phyloP scores from a whole-genome alignment of 306 rosid species.

The Dryas octopetala region DNA sequence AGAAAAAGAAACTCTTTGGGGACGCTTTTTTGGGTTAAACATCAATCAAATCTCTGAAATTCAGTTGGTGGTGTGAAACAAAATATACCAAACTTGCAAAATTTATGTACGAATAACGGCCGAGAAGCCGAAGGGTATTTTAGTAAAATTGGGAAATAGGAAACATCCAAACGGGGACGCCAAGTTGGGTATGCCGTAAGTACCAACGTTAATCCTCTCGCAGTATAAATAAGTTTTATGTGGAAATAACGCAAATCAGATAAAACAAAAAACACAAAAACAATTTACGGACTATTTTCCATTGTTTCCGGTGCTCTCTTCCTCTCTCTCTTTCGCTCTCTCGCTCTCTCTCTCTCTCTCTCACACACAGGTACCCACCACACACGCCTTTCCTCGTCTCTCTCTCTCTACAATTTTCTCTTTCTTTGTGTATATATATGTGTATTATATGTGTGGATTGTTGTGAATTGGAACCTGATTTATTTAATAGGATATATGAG shows the following conservation, averaged over 20 bases:
- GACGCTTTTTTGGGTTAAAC: neutral
- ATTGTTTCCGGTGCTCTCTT: conserved; percentile 9
- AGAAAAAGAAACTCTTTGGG: neutral
- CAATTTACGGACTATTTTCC: neutral
- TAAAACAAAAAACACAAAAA: neutral
- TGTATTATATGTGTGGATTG: neutral
- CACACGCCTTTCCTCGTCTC: neutral
- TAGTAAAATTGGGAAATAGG: neutral
- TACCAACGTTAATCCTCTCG: conserved; percentile 19
- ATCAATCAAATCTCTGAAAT: neutral
- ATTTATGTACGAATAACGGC: conserved; percentile 12
- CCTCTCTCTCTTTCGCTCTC: conserved; percentile 12
- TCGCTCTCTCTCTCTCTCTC: neutral
- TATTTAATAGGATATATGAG: neutral
- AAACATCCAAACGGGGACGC: conserved; percentile 16
- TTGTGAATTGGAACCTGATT: conserved; percentile 11
- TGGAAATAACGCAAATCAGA: conserved; percentile 25
- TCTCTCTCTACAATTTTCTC: neutral
- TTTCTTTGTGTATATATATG: neutral
- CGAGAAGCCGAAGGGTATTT: conserved; percentile 23
- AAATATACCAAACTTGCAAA: neutral
- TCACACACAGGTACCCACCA: neutral
- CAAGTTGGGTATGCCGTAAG: conserved; percentile 43
- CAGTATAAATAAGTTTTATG: neutral
- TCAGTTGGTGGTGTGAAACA: neutral